Base-by-base conservation (phyloP, 2,329 filamentous ascomycete genomes). In the Ceratocystis cubensis region DNA sequence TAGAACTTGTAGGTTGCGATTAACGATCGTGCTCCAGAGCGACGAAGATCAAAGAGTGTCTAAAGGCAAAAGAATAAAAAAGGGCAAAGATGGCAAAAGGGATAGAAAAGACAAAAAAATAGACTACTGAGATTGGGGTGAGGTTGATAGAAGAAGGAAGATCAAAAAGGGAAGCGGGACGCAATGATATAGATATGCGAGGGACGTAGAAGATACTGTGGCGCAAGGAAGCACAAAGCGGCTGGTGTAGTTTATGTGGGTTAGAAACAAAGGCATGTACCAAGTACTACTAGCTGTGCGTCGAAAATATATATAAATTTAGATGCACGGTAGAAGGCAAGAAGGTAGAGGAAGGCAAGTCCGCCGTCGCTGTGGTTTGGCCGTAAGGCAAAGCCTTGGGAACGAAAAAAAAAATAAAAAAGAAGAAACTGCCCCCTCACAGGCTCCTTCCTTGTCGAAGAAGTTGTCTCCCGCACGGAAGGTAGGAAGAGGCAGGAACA, bases 1-100 rank as follows among this genome's bases (percentile, higher is more conserved):
- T 46, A 50, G 30, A 8, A 20, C 3, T 10, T 41, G 37, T 53
- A 56, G 45, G 10, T 45, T 45, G 30, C 30, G 20, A 46, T 8
- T 7, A 48, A 28, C 17, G 45, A 41, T 46, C 37, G 61, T 46
- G 45, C 61, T 63, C 61, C 61, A 63, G 61, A 63, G 61, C 61
- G 41, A 44, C 50, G 20, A 56, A 13, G 3, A 28, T 22, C 20
- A 56, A 56, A 15, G 50, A 56, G 50, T 56, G 20, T 30, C 10
- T 6, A 15, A 6, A 28, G 25, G 28, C 5, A 17, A 30, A 5
- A 56, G 28, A 25, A 56, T 15, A 25, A 15, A 28, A 56, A 30
- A 28, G n/a, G 25, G 13, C 5, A 56, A 15, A 25, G 5, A 25
- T 10, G 7, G 50, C 25, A 25, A 13, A 56, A n/a, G 25, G 50